phyloP scores from a whole-genome alignment of 768 basidiomycete species.

The Psilocybe sp. region DNA sequence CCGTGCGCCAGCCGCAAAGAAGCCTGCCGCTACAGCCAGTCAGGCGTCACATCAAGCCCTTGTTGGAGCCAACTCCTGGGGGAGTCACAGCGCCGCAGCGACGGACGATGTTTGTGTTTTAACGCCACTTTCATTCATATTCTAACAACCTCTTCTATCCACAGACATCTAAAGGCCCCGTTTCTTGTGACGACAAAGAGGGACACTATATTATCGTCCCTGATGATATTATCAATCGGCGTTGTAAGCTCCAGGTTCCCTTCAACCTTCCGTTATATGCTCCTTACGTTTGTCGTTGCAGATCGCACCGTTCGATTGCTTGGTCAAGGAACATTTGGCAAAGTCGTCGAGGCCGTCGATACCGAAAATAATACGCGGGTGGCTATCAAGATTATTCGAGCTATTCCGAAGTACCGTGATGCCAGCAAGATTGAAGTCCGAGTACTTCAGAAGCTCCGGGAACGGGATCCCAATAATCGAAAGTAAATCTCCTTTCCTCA shows the following conservation, averaged over 20 bases:
- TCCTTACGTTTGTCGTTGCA: conserved; percentile 30
- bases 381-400: conserved; percentile 98
- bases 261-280: conserved; percentile 4
- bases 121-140: conserved; percentile 9
- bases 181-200: conserved; percentile 94
- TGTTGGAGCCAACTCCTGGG: conserved; percentile 61
- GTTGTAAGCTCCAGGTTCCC: conserved; percentile 74
- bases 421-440: conserved; percentile 98
- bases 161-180: conserved; percentile 63
- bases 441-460: conserved; percentile 87
- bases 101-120: conserved; percentile 62
- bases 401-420: conserved; percentile 98
- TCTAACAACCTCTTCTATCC: conserved; percentile 23
- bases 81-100: conserved; percentile 59
- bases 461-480: conserved; percentile 81
- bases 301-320: conserved; percentile 90
- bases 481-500: conserved; percentile 58
- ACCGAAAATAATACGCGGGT: conserved; percentile 71
- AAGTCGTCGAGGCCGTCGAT: conserved; percentile 94
- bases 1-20: conserved; percentile 67
- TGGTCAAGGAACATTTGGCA: conserved; percentile 98
- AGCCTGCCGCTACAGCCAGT: conserved; percentile 41
- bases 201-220: conserved; percentile 96
- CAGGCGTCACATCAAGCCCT: conserved; percentile 46
- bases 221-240: conserved; percentile 83